phyloP scores from a whole-genome alignment of 2,329 filamentous ascomycete genomes.

The Elsinoe australis region DNA sequence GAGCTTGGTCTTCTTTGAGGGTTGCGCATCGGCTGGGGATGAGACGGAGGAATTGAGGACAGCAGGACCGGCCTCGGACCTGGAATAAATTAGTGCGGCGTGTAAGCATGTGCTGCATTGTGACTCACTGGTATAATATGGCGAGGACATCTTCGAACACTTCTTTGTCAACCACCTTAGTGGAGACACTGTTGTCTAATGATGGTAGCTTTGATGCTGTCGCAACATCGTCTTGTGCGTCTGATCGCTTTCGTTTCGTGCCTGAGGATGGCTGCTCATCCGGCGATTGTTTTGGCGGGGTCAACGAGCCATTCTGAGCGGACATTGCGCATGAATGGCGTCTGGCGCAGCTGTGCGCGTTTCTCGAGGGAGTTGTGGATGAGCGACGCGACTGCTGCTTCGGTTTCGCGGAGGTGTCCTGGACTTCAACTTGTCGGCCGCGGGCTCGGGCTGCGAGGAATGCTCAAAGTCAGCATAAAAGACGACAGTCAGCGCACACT shows the following conservation, averaged over 20 bases:
- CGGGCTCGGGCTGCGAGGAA: too few species aligned
- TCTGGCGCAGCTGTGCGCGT: constrained; percentile 3
- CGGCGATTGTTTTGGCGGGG: constrained; percentile 16
- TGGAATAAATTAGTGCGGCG: constrained; percentile 20
- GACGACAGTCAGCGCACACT: not conserved
- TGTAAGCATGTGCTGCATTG: not conserved
- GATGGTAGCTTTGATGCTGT: constrained; percentile 20
- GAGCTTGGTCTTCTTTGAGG: constrained; percentile 39
- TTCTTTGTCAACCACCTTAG: constrained; percentile 19
- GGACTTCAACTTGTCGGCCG: too few species aligned
- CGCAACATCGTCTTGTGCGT: constrained; percentile 26
- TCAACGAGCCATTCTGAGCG: constrained; percentile 21
- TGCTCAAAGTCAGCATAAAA: constrained; percentile 15
- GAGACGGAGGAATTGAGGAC: constrained; percentile 36
- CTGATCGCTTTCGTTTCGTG: constrained; percentile 42
- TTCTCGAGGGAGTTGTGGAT: constrained; percentile 9
- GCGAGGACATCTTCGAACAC: constrained; percentile 36
- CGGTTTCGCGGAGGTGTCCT: constrained; percentile 7
- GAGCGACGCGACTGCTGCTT: constrained; percentile 15
- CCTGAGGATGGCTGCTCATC: constrained; percentile 17
- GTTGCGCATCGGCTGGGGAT: constrained; percentile 24
- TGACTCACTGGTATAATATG: constrained; percentile 35
- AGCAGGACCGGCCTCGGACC: constrained; percentile 39
- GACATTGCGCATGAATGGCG: constrained; percentile 17
- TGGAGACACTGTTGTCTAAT: constrained; percentile 7